A percentile compares a stretch with the other conserved stretches of the same genome.
Conservation (phyloP, 352 stramenopile genomes). For the Aphanomyces euteiches region DNA sequence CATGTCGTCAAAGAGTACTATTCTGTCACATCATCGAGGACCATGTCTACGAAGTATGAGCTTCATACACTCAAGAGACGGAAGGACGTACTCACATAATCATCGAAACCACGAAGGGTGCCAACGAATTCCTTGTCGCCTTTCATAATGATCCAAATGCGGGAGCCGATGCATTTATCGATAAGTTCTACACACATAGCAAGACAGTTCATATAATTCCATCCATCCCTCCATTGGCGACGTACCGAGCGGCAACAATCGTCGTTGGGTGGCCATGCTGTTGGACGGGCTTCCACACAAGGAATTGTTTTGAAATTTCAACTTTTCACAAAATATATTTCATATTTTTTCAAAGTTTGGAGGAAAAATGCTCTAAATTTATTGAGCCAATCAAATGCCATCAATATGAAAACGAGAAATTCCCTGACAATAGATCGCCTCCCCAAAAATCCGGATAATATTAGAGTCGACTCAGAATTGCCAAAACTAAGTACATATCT, state of each 20-base stretch:
- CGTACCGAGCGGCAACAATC: slow-evolving; percentile 73
- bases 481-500: too few relatives aligned
- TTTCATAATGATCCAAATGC: slow-evolving; percentile 99
- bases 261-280: slow-evolving; percentile 60
- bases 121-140: slow-evolving; percentile 95
- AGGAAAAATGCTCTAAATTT: too few relatives aligned
- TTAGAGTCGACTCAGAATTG: too few relatives aligned
- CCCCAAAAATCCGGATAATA: too few relatives aligned
- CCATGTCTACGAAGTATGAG: slow-evolving; percentile 60
- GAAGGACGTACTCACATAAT: slow-evolving; percentile 92
- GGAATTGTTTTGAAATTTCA: too few relatives aligned
- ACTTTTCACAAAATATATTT: too few relatives aligned
- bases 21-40: slow-evolving; percentile 94
- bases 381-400: too few relatives aligned
- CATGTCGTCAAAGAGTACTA: slow-evolving; percentile 58
- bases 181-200: slow-evolving; percentile 89
- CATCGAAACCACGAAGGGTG: slow-evolving; percentile 93
- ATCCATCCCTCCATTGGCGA: slow-evolving; percentile 16
- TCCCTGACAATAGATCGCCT: too few relatives aligned
- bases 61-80: background rate
- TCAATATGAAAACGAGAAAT: too few relatives aligned
- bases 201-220: slow-evolving; percentile 3
- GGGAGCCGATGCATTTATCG: slow-evolving; percentile 98
- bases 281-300: background rate
- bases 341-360: too few relatives aligned